phyloP scores from a whole-genome alignment of 176 grass and related monocot genomes.

The Phragmites australis region DNA sequence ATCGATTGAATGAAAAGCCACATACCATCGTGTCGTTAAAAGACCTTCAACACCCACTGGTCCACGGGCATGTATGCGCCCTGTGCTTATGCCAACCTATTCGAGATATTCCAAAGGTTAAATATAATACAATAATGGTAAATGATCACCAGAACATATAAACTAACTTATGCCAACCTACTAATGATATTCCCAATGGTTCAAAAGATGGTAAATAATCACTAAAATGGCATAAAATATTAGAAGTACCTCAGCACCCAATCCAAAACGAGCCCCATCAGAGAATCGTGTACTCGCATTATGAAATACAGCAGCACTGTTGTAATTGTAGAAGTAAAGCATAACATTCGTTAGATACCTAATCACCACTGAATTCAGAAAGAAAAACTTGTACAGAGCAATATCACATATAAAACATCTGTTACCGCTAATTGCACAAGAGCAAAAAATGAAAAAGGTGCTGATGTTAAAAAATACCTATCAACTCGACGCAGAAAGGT shows the following conservation, averaged over 20 bases:
- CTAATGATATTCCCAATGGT: neutral
- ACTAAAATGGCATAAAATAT: conserved; percentile 2
- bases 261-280: conserved; percentile 93
- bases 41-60: conserved; percentile 98
- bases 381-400: neutral
- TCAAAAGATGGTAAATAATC: neutral
- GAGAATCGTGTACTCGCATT: conserved; percentile 96
- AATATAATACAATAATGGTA: neutral
- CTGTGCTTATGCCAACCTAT: conserved; percentile 98
- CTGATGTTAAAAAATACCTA: conserved; percentile 53
- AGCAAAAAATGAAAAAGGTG: neutral
- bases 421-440: conserved; percentile 1
- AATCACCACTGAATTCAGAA: conserved; percentile 20
- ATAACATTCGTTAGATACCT: conserved; percentile 27
- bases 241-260: conserved; percentile 88
- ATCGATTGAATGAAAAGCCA: neutral
- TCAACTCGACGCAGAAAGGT: conserved; percentile 82
- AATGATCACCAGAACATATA: neutral
- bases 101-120: conserved; percentile 42
- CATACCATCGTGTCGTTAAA: conserved; percentile 85
- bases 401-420: neutral
- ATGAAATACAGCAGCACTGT: conserved; percentile 88
- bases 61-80: conserved; percentile 96
- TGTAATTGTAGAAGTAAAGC: conserved; percentile 13
- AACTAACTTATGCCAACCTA: neutral